Base-by-base conservation (phyloP, 306 rosid genomes). In the Dicorynia guianensis region DNA sequence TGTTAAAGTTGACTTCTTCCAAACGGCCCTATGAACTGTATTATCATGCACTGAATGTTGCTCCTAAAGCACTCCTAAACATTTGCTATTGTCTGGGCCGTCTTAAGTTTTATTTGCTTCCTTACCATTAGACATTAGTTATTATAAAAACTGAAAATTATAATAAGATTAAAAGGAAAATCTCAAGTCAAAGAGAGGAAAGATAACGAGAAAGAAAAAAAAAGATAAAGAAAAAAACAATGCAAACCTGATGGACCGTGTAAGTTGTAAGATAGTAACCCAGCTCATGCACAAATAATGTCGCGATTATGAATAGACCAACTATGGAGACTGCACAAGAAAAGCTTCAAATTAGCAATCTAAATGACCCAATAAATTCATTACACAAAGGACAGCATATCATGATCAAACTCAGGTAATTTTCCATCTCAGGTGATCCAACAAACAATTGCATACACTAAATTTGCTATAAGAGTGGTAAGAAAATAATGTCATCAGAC, bases 221-320 rank as follows among this genome's bases (percentile, higher is more conserved):
- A 11, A 1, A 4, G 40, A 6, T 5, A 44, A 3, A 59, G 47
- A 1, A 47, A 43, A 13, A 33, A 33, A 84, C 65, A 76, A 30
- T 18, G 14, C 69, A 13, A 82, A 94, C 98, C 98, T 92, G 88
- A 71, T 94, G 98, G 13, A 92, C 90, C 10, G 97, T 92, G 82
- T 87, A 81, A 34, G 93, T 88, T 34, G 97, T 53, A 42, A 94
- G 90, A 83, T 94, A 94, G 80, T 94, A 94, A 79, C 95, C 86
- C 64, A 94, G 89, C 85, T 94, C 98, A 68, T 94, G 98, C 76
- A 92, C 8, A 69, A 94, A 94, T 63, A 92, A 87, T 35, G 93
- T 86, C 30, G 80, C 95, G 95, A 94, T 94, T 85, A 94, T 88
- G 56, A 77, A 67, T 4, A 94, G 67, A 65, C 98, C 98, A 56